These are phyloP conservation scores for Citrus maxima DNA, from an alignment of 345 rosid species.

Conservation along the genomic window DNA sequence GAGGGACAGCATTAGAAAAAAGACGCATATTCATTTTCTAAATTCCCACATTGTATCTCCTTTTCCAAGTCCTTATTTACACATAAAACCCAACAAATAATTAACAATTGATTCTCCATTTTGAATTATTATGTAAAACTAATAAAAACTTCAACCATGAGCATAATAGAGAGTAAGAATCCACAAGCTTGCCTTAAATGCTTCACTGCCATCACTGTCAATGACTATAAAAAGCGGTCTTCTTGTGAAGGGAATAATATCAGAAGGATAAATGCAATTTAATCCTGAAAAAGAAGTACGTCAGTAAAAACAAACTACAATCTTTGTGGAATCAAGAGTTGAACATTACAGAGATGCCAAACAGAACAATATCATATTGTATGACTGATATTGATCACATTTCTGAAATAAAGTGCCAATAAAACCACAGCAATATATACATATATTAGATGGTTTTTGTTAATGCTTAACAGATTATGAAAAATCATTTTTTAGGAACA, in stretches of 20 bases:
- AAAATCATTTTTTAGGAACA: not conserved
- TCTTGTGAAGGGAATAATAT: conserved; percentile 90
- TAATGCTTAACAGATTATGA: not conserved
- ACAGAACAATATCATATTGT: not conserved
- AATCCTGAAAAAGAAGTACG: conserved; percentile 48
- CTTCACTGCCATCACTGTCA: conserved; percentile 74
- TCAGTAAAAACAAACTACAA: conserved; percentile 11
- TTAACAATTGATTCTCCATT: not conserved
- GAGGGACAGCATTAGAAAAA: not conserved
- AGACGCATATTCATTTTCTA: not conserved
- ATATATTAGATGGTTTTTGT: not conserved
- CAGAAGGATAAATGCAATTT: conserved; percentile 77
- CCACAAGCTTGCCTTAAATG: conserved; percentile 55
- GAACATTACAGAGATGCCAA: not conserved
- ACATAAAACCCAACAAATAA: not conserved
- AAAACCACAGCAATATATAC: not conserved
- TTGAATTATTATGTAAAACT: not conserved
- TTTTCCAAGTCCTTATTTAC: not conserved
- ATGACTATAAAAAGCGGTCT: conserved; percentile 75
- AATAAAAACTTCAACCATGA: not conserved
- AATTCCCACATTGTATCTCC: not conserved
- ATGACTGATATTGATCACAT: not conserved
- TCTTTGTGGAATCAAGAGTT: not conserved
- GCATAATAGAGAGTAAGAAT: conserved; percentile 8
- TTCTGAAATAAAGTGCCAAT: not conserved